Base-by-base conservation (phyloP, 768 basidiomycete genomes). In the Cubamyces sp. region DNA sequence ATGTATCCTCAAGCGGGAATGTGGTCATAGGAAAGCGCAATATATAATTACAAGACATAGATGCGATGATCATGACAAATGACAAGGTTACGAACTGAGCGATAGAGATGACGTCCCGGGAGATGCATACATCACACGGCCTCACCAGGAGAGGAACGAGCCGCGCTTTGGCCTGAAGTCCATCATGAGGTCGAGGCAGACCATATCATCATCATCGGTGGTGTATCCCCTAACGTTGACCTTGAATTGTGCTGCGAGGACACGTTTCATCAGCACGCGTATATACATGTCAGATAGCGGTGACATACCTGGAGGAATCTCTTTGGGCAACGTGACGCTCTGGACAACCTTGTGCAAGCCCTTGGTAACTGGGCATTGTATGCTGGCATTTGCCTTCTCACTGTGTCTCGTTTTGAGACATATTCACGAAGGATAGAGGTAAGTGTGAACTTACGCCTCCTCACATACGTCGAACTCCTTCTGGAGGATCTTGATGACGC, bases 381-480 rank as follows among this genome's bases (percentile, higher is more conserved):
- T 77, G 26, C 79, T 81, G 5, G 87, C 83, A 66, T 98, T 87
- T 18, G 88, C 88, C 26, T 87, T 85, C 56, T 82, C 82, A 34
- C 96, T 96, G 67, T 9, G 16, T 26, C 54, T 41, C 9, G 42
- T 14, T 41, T 25, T 52, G 34, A n/a, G 18, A 37, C 19, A 5
- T 14, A 25, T 25, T n/a, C 46, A 19, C 12, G 21, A 14, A 1
- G 12, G 12, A n/a, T 9, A 14, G 9, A 7, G 25, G 48, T 5
- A 16, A 25, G 39, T 30, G n/a, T 9, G 4, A 3, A 85, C 95
- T 70, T 79, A 97, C 92, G 95, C 94, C 76, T 98, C 96, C 62
- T 96, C 82, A 72, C 96, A 98, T 34, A 98, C 76, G 66, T 98
- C 93, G 67, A 98, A 96, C 18, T 66, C 71, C 78, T 92, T 97